phyloP scores from a whole-genome alignment of 75 land plant species.

The Chamaecyparis obtusa region DNA sequence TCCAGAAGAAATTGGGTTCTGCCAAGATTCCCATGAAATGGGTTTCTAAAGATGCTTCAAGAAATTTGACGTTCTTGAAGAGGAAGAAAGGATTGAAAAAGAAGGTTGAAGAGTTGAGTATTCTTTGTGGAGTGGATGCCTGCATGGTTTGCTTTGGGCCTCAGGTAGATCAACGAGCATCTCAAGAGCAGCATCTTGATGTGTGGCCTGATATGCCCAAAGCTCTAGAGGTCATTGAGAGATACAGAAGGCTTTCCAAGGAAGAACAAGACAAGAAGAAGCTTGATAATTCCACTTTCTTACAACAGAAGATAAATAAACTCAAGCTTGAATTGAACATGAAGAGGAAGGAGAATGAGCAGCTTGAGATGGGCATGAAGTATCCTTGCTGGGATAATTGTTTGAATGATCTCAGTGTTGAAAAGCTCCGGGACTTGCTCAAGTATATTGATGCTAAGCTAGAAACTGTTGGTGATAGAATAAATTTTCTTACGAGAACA shows the following conservation, averaged over 20 bases:
- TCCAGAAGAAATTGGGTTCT: too few species aligned
- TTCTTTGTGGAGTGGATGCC: too few species aligned
- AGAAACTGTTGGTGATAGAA: constrained; percentile 18
- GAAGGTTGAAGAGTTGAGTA: constrained; percentile 31
- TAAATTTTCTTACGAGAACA: constrained; percentile 4
- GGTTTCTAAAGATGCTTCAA: constrained; percentile 46
- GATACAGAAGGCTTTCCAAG: constrained; percentile 24
- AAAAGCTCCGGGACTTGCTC: constrained; percentile 24
- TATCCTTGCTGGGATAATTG: constrained; percentile 25
- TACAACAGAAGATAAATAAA: constrained; percentile 45
- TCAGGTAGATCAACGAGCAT: constrained; percentile 10
- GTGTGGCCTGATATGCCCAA: constrained; percentile 11
- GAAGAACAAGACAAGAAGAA: constrained; percentile 46
- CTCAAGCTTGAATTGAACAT: constrained; percentile 29
- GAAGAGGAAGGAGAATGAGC: constrained; percentile 25
- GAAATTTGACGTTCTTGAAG: constrained; percentile 52
- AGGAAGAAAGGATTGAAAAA: constrained; percentile 59
- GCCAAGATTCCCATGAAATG: constrained; percentile 11
- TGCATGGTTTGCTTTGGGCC: constrained; percentile 43
- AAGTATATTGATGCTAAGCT: constrained; percentile 27
- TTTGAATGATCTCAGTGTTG: constrained; percentile 16
- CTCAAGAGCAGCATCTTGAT: neutral
- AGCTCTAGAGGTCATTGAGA: constrained; percentile 14
- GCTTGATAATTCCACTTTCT: constrained; percentile 57
- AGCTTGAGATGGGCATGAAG: constrained; percentile 18